phyloP scores from a whole-genome alignment of 805 yeast species.

The Lipomyces anomalus region DNA sequence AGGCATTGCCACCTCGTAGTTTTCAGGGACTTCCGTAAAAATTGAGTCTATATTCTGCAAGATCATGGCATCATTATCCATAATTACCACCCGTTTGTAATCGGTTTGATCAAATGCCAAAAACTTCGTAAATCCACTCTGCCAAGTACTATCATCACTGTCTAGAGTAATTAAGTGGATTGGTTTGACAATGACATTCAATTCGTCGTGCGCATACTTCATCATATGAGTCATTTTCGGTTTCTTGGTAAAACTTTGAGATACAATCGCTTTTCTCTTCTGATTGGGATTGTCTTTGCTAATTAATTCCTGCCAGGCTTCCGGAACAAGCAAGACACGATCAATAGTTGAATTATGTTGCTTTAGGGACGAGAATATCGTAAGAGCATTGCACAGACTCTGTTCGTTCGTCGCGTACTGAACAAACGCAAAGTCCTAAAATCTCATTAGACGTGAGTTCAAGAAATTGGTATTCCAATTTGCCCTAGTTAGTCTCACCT shows the following conservation, averaged over 20 bases:
- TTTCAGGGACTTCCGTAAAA: constrained; percentile 26
- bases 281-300: background rate
- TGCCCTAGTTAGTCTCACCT: too few species aligned
- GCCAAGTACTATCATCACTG: constrained; percentile 44
- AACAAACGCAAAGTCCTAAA: constrained; percentile 2
- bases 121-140: constrained; percentile 55
- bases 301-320: background rate
- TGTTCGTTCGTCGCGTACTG: constrained; percentile 1
- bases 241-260: background rate
- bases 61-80: constrained; percentile 55
- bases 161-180: background rate
- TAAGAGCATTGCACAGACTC: constrained; percentile 1
- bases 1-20: constrained; percentile 1
- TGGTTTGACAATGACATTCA: background rate
- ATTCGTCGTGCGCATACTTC: too few species aligned
- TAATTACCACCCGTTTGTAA: constrained; percentile 46
- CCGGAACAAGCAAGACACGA: background rate
- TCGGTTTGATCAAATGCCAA: constrained; percentile 47
- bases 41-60: constrained; percentile 52
- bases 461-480: too few species aligned
- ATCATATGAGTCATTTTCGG: too few species aligned
- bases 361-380: background rate
- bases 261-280: background rate
- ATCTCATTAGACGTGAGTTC: too few species aligned
- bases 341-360: background rate